A percentile compares a stretch with the other conserved stretches of the same genome.
These are phyloP conservation scores for Parastagonospora avenae DNA, from an alignment of 2,329 filamentous ascomycete species.

Conservation along the genomic window DNA sequence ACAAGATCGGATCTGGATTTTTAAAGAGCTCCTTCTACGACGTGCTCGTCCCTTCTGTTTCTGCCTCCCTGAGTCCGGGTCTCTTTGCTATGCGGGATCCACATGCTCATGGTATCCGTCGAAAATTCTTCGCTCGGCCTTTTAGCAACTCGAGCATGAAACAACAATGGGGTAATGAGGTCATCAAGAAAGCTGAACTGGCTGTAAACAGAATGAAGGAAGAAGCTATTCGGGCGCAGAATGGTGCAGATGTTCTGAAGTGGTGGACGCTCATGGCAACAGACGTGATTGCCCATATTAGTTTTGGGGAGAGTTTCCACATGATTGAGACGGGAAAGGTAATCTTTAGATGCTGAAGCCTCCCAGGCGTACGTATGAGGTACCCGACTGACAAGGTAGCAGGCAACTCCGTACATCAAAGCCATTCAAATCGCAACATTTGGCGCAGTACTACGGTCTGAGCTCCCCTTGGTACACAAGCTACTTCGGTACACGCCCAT, in stretches of 20 bases:
- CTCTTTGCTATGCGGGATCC: conserved; percentile 48
- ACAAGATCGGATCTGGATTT: conserved; percentile 48
- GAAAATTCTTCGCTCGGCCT: conserved; percentile 44
- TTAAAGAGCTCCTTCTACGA: conserved; percentile 50
- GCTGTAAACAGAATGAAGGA: conserved; percentile 52
- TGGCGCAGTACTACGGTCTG: not conserved
- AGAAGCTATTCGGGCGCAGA: conserved; percentile 46
- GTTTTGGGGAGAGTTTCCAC: conserved; percentile 61
- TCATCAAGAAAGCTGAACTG: conserved; percentile 47
- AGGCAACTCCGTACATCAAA: not conserved
- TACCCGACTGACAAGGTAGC: not conserved
- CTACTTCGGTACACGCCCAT: not conserved
- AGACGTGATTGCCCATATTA: conserved; percentile 60
- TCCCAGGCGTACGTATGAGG: not conserved
- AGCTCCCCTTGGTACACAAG: not conserved
- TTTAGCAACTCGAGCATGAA: conserved; percentile 36
- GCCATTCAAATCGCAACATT: not conserved
- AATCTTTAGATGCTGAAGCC: not conserved
- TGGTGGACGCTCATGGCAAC: conserved; percentile 62
- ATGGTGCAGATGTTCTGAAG: conserved; percentile 55
- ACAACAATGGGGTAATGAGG: conserved; percentile 27
- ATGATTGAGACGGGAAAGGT: conserved; percentile 59
- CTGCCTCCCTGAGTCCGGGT: conserved; percentile 21
- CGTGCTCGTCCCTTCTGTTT: conserved; percentile 22
- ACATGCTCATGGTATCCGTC: conserved; percentile 39